phyloP scores from a whole-genome alignment of 805 yeast species.

The Metschnikowia cerradonensis region DNA sequence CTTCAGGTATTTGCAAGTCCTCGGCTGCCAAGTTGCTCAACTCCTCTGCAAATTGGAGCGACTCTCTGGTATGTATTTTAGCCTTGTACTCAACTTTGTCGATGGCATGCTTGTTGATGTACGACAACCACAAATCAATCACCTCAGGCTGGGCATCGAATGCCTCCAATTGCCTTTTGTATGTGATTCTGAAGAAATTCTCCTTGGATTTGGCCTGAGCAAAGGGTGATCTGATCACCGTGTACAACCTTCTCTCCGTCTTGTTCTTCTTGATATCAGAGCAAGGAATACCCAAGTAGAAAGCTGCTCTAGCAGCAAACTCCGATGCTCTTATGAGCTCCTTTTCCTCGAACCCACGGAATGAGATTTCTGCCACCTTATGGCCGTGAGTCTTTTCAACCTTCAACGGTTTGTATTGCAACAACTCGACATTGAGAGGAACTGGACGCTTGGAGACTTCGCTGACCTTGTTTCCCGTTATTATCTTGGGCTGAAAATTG shows the following conservation, averaged over 20 bases:
- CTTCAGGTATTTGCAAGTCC: constrained; percentile 30
- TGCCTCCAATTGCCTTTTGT: constrained; percentile 65
- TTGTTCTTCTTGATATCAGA: constrained; percentile 67
- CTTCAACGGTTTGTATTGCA: constrained; percentile 75
- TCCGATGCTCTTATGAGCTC: constrained; percentile 74
- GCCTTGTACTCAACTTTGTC: constrained; percentile 85
- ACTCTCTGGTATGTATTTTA: constrained; percentile 45
- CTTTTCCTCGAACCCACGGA: constrained; percentile 67
- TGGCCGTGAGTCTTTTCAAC: constrained; percentile 66
- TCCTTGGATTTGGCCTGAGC: constrained; percentile 93
- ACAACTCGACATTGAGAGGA: constrained; percentile 82
- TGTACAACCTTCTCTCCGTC: constrained; percentile 81
- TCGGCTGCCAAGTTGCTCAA: constrained; percentile 31
- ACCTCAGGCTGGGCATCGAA: constrained; percentile 86
- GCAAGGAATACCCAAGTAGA: constrained; percentile 82
- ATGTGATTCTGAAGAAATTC: constrained; percentile 87
- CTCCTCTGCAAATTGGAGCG: constrained; percentile 30
- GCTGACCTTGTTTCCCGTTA: constrained; percentile 20
- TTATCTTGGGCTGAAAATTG: constrained; percentile 30
- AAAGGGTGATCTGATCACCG: constrained; percentile 89
- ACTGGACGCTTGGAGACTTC: constrained; percentile 46
- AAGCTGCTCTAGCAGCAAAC: constrained; percentile 87
- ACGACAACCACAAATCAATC: constrained; percentile 75
- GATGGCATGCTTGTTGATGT: constrained; percentile 68
- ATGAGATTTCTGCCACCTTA: constrained; percentile 69